phyloP scores from a whole-genome alignment of 257 asterid species.

The Penstemon davidsonii region DNA sequence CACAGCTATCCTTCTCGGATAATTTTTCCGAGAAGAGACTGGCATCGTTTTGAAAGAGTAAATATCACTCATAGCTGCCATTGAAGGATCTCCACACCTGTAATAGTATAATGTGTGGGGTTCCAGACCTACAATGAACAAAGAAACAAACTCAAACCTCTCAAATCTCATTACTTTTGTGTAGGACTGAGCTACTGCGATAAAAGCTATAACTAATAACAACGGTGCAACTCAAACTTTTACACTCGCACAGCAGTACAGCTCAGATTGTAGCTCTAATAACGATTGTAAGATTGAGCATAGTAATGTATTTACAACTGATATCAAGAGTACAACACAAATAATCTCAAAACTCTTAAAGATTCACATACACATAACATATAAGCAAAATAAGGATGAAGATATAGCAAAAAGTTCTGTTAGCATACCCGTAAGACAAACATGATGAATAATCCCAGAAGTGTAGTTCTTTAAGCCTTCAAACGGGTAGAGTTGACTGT shows the following conservation, averaged over 20 bases:
- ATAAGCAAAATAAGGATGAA: constrained; percentile 6
- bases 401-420: constrained; percentile 1
- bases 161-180: neutral
- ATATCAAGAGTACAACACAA: neutral
- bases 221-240: no score
- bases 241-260: no score
- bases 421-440: constrained; percentile 68
- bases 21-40: constrained; percentile 51
- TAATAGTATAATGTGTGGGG: constrained; percentile 67
- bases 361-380: neutral
- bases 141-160: constrained; percentile 9
- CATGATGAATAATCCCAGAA: constrained; percentile 93
- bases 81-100: constrained; percentile 85
- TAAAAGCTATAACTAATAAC: no score
- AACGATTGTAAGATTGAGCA: no score
- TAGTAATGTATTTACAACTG: neutral
- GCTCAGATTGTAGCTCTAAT: no score
- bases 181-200: no score
- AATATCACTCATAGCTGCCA: constrained; percentile 64
- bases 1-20: constrained; percentile 70
- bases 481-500: constrained; percentile 78
- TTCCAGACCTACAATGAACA: constrained; percentile 50
- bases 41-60: constrained; percentile 83
- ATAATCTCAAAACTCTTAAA: neutral
- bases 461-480: constrained; percentile 83